Conservation (phyloP, 78 protist genomes). For the Pigoraptor vietnamica region DNA sequence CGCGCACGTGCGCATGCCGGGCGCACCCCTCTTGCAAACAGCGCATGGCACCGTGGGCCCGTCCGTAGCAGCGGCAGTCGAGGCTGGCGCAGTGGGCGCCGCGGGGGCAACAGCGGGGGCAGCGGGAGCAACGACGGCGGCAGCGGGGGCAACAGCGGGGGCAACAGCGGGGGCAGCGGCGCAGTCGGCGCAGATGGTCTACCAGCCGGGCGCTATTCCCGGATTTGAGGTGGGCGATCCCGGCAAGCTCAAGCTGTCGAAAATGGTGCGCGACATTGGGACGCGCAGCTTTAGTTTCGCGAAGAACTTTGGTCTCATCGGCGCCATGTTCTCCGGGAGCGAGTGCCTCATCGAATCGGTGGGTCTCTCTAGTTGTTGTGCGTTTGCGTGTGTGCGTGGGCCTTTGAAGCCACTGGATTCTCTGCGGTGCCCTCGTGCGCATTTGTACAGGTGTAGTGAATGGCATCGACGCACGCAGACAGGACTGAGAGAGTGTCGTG, state of each 20-base stretch:
- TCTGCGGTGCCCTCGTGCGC: too few relatives aligned
- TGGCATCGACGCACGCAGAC: too few relatives aligned
- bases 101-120: too few relatives aligned
- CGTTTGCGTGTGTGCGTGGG: background rate
- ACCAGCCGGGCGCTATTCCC: background rate
- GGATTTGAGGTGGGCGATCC: background rate
- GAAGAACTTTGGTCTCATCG: background rate
- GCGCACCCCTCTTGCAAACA: background rate
- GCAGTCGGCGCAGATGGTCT: too few relatives aligned
- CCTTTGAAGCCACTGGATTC: too few relatives aligned
- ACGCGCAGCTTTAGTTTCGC: background rate
- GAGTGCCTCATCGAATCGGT: background rate
- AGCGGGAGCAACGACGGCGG: too few relatives aligned
- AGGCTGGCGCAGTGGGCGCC: background rate
- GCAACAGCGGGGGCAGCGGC: too few relatives aligned
- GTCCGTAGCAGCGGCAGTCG: too few relatives aligned
- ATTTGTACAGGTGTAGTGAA: too few relatives aligned
- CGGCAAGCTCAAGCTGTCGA: background rate
- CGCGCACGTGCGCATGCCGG: background rate
- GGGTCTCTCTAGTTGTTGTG: background rate
- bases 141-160: too few relatives aligned
- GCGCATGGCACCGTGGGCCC: background rate
- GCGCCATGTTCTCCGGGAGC: background rate
- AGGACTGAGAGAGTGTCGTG: too few relatives aligned
- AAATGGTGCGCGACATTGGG: background rate